Conservation (phyloP, 2,329 filamentous ascomycete genomes). For the Tolypocladium amazonense region DNA sequence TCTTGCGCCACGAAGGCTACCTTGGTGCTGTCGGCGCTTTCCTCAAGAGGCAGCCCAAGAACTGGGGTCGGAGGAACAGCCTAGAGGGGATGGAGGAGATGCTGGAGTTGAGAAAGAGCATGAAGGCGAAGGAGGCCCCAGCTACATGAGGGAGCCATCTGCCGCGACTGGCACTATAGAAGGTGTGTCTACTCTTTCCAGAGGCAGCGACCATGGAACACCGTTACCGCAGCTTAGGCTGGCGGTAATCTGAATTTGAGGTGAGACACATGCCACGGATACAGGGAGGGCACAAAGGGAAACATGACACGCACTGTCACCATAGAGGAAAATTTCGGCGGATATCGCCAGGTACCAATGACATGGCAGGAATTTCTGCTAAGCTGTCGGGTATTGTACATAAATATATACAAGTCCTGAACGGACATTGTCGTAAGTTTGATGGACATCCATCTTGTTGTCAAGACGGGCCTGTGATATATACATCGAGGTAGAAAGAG, state of each 20-base stretch:
- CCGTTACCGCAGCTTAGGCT: not conserved
- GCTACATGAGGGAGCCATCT: not conserved
- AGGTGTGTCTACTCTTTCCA: not conserved
- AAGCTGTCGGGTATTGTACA: not conserved
- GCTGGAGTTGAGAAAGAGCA: slow-evolving; percentile 16
- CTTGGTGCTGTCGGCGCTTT: slow-evolving; percentile 91
- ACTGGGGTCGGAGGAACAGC: slow-evolving; percentile 81
- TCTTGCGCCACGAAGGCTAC: slow-evolving; percentile 91
- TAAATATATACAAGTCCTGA: not conserved
- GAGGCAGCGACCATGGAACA: not conserved
- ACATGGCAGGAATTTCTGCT: not conserved
- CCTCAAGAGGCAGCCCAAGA: slow-evolving; percentile 76
- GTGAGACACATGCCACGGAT: not conserved
- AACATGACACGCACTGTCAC: not conserved
- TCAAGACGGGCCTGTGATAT: not conserved
- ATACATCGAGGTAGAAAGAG: not conserved
- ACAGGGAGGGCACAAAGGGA: not conserved
- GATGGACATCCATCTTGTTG: not conserved
- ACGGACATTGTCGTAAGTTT: not conserved
- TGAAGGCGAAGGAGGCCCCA: slow-evolving; percentile 4
- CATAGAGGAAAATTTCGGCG: not conserved
- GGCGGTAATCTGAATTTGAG: not conserved
- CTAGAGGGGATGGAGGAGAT: slow-evolving; percentile 42
- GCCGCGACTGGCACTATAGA: not conserved
- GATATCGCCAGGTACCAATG: too few species aligned